Evolutionary conservation across 1,284 basidiomycete species (phyloP), one percentile per base, ranked within the genome.

Genomic region (Cystobasidiaceae sp.): DNA sequence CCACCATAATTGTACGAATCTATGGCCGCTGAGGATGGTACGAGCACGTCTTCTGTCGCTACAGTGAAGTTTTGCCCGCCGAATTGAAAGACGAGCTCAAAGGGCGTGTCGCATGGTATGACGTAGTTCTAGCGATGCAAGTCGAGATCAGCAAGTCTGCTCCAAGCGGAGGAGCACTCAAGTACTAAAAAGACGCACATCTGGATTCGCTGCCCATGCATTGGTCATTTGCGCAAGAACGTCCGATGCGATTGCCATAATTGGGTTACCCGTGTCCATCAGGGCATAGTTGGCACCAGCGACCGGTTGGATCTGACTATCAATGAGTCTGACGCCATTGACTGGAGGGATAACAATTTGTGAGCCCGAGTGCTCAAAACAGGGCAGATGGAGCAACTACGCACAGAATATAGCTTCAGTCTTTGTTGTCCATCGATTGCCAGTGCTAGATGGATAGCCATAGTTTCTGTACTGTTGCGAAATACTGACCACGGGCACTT

Each of bases 181-280:
- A n/a, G n/a, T n/a, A n/a, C n/a, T n/a, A n/a, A n/a, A n/a, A n/a
- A 15, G 32, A 43, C 61, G 34, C 44, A 64, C 61, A 55, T 64
- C 61, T 56, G 61, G 61, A 43, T 64, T 64, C 8, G 61, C 61
- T 17, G 61, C 61, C 61, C 61, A 64, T 28, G 61, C 61, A 28
- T 64, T 64, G 19, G 61, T 64, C 8, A 64, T 64, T 32, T 64
- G 61, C 9, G 61, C 61, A 13, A 64, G 61, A 4, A 51, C 46
- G 39, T 64, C 61, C 23, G 39, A 41, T 15, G 61, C 61, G 34
- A 64, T 64, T 30, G 39, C 52, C 43, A 64, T 30, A 6, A 64
- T 64, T n/a, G 61, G 61, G 34, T 64, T 64, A 6, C 61, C 61
- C 27, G 61, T 64, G 45, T 64, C 61, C 17, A 64, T 43, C 4